These are phyloP conservation scores for Phytophthora ramorum DNA, from an alignment of 352 stramenopile species.

Conservation along the genomic window DNA sequence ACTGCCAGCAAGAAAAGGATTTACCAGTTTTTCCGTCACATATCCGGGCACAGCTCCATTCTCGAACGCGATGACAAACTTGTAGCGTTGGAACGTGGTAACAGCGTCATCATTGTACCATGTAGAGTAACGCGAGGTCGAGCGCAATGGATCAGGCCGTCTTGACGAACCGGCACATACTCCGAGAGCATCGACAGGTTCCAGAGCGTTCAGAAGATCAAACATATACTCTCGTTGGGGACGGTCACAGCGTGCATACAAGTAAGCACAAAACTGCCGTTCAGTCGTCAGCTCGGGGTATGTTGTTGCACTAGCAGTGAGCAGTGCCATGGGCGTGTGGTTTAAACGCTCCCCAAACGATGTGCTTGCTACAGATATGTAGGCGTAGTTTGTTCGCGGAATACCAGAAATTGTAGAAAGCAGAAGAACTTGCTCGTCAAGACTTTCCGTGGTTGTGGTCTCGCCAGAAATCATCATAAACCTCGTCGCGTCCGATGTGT, in stretches of 20 bases:
- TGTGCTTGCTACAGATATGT: constrained; percentile 43
- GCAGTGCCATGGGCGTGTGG: constrained; percentile 34
- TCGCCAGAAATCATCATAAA: constrained; percentile 49
- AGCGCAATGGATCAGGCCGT: constrained; percentile 2
- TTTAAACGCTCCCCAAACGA: constrained; percentile 49
- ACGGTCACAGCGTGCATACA: constrained; percentile 58
- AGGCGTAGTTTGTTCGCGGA: constrained; percentile 19
- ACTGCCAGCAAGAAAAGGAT: constrained; percentile 61
- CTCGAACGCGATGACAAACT: constrained; percentile 80
- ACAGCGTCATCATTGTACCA: constrained; percentile 56
- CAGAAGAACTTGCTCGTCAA: constrained; percentile 46
- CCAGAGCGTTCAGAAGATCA: constrained; percentile 48
- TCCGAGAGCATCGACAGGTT: constrained; percentile 56
- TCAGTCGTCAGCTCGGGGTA: neutral
- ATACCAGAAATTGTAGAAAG: constrained; percentile 34
- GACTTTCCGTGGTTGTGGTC: constrained; percentile 13
- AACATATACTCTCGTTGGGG: constrained; percentile 65
- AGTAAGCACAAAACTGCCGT: constrained; percentile 54
- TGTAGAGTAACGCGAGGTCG: constrained; percentile 4
- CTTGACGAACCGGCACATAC: constrained; percentile 39
- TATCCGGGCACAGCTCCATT: constrained; percentile 54
- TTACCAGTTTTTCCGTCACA: constrained; percentile 73
- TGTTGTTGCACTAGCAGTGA: constrained; percentile 5
- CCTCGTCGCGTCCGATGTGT: neutral
- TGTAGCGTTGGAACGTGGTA: constrained; percentile 45